Evolutionary conservation across 2,329 filamentous ascomycete species (phyloP), one percentile per base, ranked within the genome.

Genomic region (Scolecobasidium constrictum): DNA sequence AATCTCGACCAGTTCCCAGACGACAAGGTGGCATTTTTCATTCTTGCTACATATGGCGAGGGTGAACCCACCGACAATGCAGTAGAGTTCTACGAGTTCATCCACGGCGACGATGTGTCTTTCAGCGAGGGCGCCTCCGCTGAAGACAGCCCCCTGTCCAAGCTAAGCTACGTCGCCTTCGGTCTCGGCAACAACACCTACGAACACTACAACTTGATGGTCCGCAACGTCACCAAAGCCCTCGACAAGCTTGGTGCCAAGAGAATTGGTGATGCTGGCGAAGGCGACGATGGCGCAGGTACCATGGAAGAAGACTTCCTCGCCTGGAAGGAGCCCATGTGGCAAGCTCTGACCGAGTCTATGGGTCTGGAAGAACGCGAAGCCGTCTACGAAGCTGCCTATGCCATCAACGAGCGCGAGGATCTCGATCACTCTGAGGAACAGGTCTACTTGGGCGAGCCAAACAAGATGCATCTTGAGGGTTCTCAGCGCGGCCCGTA

Each of bases 271-370:
- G 72, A 80, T 45, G 86, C 88, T 44, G 92, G 93, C 53, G 90
- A 96, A 68, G 92, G 92, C 56, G 92, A 98, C 56, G 92, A 98
- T 60, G 92, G 93, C 50, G 88, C 92, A 50, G 92, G 93, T 48
- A 98, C 92, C 45, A 98, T 98, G 93, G 92, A 98, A 67, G 93
- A 98, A 67, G 93, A 98, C 57, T 98, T 96, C 64, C 68, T 98
- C 55, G 86, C 90, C 51, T 98, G 92, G 92, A 98, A 98, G 69
- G 92, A 98, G 56, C 88, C 88, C 48, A 98, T 98, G 92, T 98
- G 93, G 92, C 71, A 75, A 54, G 84, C 83, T 47, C 72, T 98
- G 42, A 73, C 83, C 18, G 76, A 85, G 50, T 79, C 85, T 58
- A 86, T 98, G 82, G 77, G 77, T 42, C 69, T 98, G 44, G 84